A percentile compares a stretch with the other conserved stretches of the same genome.
Conservation (phyloP, 208 protist genomes). For the Trypanosoma cruzi region DNA sequence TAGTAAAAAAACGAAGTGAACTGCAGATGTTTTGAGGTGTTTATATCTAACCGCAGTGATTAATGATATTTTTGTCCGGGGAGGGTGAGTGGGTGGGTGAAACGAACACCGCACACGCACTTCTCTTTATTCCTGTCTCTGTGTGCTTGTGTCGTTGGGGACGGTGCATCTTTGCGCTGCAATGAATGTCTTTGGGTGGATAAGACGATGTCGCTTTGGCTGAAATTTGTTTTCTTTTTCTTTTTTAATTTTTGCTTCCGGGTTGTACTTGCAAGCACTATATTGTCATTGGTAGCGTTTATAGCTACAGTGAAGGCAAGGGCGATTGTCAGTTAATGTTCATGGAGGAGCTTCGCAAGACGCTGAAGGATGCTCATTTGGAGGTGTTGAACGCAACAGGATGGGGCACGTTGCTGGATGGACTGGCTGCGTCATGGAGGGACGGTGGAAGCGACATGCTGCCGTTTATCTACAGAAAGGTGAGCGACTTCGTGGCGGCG, state of each 20-base stretch:
- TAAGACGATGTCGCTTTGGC: not conserved
- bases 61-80: not conserved
- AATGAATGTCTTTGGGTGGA: not conserved
- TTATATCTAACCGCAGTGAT: not conserved
- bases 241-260: not conserved
- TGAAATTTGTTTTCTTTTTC: not conserved
- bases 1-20: conserved; percentile 35
- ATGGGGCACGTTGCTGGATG: conserved; percentile 32
- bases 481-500: conserved; percentile 36
- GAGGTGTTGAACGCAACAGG: conserved; percentile 52
- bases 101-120: not conserved
- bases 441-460: not conserved
- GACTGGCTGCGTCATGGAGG: conserved; percentile 7
- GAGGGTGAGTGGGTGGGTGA: not conserved
- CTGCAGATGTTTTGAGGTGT: not conserved
- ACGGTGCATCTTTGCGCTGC: not conserved
- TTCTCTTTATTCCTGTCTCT: too few species aligned
- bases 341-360: conserved; percentile 27
- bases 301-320: not conserved
- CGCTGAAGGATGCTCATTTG: conserved; percentile 32
- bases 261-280: not conserved
- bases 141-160: not conserved
- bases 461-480: conserved; percentile 15
- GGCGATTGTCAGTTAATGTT: not conserved
- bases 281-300: not conserved